phyloP scores from a whole-genome alignment of 192 early-diverging fungal genomes.

The Coemansia sp. region DNA sequence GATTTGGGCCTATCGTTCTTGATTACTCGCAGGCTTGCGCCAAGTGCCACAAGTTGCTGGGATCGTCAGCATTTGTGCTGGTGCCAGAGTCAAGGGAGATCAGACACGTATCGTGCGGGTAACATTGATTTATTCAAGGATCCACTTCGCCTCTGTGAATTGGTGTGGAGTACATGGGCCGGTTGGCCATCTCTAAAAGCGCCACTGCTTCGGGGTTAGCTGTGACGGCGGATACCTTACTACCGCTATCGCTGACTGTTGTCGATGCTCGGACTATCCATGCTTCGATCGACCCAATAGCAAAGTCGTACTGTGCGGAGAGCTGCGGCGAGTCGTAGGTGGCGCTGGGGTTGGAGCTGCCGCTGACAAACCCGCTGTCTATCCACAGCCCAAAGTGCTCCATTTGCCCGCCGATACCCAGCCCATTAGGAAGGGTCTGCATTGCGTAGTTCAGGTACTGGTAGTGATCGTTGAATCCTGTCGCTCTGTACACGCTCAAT shows the following conservation, averaged over 20 bases:
- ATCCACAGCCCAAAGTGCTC: slow-evolving; percentile 74
- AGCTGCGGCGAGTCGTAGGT: slow-evolving; percentile 64
- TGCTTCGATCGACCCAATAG: slow-evolving; percentile 67
- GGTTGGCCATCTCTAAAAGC: slow-evolving; percentile 69
- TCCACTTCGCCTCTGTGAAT: background rate
- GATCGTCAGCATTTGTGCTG: slow-evolving; percentile 47
- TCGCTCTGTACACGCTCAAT: slow-evolving; percentile 22
- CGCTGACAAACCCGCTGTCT: slow-evolving; percentile 57
- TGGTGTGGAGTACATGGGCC: slow-evolving; percentile 64
- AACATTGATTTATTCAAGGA: background rate
- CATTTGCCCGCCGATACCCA: slow-evolving; percentile 74
- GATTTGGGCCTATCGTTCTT: slow-evolving; percentile 12
- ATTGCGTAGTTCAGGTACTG: slow-evolving; percentile 74
- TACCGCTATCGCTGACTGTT: slow-evolving; percentile 24
- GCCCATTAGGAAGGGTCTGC: slow-evolving; percentile 70
- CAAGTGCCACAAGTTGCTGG: slow-evolving; percentile 45
- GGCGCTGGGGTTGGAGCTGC: slow-evolving; percentile 64
- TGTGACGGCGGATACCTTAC: slow-evolving; percentile 55
- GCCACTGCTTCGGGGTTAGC: slow-evolving; percentile 65
- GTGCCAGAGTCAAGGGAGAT: slow-evolving; percentile 16
- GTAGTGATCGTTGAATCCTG: slow-evolving; percentile 63
- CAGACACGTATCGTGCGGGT: slow-evolving; percentile 35
- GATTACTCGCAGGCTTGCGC: slow-evolving; percentile 47
- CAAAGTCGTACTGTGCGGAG: slow-evolving; percentile 56
- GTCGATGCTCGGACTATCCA: slow-evolving; percentile 64